Conservation (phyloP, 257 asterid species). For the Euphrasia confusa region DNA sequence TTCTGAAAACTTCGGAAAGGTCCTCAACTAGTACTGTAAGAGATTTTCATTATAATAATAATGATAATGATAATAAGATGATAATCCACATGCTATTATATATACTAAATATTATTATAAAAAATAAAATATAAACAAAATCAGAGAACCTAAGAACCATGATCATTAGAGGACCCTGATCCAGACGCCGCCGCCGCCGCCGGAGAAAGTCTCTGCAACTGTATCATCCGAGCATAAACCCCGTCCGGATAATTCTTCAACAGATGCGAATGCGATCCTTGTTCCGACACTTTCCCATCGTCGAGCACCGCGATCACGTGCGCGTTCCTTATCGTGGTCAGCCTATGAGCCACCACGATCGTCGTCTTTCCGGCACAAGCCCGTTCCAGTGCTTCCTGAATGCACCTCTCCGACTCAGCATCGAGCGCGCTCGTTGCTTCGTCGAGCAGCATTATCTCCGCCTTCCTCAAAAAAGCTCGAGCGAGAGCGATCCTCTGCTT, state of each 20-base stretch:
- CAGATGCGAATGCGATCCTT: conserved; percentile 80
- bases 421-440: conserved; percentile 94
- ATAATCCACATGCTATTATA: conserved; percentile 34
- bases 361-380: conserved; percentile 80
- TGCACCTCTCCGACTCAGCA: conserved; percentile 41
- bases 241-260: conserved; percentile 68
- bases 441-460: conserved; percentile 66
- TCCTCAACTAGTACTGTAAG: not conserved
- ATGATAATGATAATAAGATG: not conserved
- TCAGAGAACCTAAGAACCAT: conserved; percentile 29
- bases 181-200: conserved; percentile 41
- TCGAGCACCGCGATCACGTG: conserved; percentile 76
- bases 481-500: conserved; percentile 85
- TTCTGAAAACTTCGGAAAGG: not conserved
- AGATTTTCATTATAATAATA: not conserved
- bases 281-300: conserved; percentile 85
- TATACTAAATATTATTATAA: conserved; percentile 30
- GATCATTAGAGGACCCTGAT: conserved; percentile 46
- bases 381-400: conserved; percentile 40
- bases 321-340: conserved; percentile 68
- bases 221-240: conserved; percentile 75
- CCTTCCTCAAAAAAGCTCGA: conserved; percentile 65
- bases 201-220: conserved; percentile 53
- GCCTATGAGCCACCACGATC: conserved; percentile 70
- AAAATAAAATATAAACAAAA: conserved; percentile 31